Evolutionary conservation across 208 protist species (phyloP), one percentile per base, ranked within the genome.

Genomic region (Wallacemonas rigidus): DNA sequence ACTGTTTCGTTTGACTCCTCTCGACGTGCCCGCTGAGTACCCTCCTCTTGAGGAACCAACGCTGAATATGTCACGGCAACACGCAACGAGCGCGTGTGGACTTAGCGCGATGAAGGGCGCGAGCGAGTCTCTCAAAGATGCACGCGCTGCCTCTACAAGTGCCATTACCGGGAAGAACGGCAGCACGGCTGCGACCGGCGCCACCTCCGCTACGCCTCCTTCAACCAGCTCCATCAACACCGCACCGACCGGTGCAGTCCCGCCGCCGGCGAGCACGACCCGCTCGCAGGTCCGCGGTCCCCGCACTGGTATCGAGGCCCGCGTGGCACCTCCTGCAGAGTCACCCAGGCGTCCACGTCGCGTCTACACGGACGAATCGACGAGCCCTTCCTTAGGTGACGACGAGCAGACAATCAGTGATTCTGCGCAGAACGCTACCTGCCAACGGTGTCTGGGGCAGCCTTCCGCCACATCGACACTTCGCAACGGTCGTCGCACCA

Each of bases 151-250:
- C 6, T 65, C 60, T 4, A 53, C 43, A 0, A 41, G 60, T 17
- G 60, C 36, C 60, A 65, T 65, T 41, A 65, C 60, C 3, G 60
- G 60, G 5, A 65, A 65, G 35, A 65, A 65, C 51, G n/a, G 15
- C 51, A 56, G 51, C 51, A 56, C 51, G 6, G 26, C 51, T n/a
- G 26, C 51, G 14, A 62, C 56, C 56, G 35, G 36, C 8, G 8
- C 56, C 14, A 1, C 35, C 38, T 14, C 0, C 8, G 45, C 12
- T 6, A 36, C 53, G 53, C 53, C 53, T 7, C 11, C 14, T 17
- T 38, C 53, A 17, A 26, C 26, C 26, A 57, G 26, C 53, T 57
- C 8, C 14, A 7, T 1, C 14, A 8, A n/a, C 15, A 57, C 53
- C 14, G 53, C 17, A 57, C 53, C 53, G 12, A 50, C 45, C 53